phyloP scores from a whole-genome alignment of 2,329 filamentous ascomycete genomes.

The Nemania serpens region DNA sequence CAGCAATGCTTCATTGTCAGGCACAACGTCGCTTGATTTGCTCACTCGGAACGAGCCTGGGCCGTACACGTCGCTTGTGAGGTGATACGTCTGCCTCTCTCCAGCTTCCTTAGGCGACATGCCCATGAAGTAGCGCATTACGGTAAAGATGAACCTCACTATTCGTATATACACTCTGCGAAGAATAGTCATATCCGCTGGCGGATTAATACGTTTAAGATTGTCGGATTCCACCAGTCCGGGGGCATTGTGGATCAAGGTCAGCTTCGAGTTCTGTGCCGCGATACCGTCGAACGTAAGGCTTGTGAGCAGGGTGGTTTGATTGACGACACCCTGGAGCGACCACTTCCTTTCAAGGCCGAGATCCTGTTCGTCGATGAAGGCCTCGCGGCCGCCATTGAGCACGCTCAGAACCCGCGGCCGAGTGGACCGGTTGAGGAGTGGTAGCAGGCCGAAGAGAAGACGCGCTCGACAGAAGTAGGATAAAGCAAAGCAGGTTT shows the following conservation, averaged over 20 bases:
- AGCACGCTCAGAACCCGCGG: conserved; percentile 43
- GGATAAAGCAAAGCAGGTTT: conserved; percentile 37
- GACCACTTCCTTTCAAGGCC: conserved; percentile 36
- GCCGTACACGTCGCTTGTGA: conserved; percentile 32
- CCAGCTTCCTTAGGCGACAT: conserved; percentile 34
- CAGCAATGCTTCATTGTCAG: not conserved
- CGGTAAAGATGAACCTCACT: conserved; percentile 18
- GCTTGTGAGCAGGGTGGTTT: conserved; percentile 38
- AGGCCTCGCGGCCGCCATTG: conserved; percentile 39
- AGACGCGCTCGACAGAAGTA: conserved; percentile 42
- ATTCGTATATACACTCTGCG: conserved; percentile 8
- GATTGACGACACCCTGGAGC: conserved; percentile 31
- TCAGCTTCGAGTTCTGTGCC: not conserved
- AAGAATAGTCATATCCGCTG: not conserved
- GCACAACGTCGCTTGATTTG: conserved; percentile 5
- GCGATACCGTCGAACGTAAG: conserved; percentile 39
- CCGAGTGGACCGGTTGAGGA: conserved; percentile 32
- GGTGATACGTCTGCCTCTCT: conserved; percentile 38
- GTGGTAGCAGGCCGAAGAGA: conserved; percentile 40
- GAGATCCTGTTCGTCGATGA: conserved; percentile 38
- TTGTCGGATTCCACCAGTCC: not conserved
- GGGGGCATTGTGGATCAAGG: not conserved
- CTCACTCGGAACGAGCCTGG: conserved; percentile 14
- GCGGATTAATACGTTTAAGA: not conserved
- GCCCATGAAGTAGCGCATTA: conserved; percentile 30